phyloP scores from a whole-genome alignment of 78 protist genomes.

The Capsaspora owczarzaki region DNA sequence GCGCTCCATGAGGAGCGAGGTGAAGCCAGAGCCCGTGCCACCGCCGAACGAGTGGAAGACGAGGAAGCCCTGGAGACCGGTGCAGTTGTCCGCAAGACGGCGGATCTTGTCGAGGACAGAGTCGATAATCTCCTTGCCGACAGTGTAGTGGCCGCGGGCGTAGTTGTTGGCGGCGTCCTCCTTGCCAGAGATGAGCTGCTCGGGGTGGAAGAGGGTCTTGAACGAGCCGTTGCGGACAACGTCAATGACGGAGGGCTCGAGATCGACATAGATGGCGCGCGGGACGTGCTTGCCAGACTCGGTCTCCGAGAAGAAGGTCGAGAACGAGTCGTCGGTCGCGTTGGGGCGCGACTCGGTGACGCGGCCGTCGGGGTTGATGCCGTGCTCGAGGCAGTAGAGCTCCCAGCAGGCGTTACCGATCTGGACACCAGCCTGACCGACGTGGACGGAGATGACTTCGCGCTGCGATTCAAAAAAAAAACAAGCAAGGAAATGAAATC shows the following conservation, averaged over 20 bases:
- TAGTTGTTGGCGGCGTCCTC: constrained; percentile 99
- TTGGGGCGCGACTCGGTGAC: constrained; percentile 85
- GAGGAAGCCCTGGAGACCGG: constrained; percentile 97
- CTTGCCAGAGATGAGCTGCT: constrained; percentile 96
- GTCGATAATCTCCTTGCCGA: constrained; percentile 93
- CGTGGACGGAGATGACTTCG: constrained; percentile 82
- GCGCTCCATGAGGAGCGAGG: constrained; percentile 88
- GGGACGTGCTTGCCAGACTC: constrained; percentile 86
- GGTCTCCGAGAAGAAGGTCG: constrained; percentile 90
- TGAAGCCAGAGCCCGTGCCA: constrained; percentile 99
- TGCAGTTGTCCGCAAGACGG: constrained; percentile 95
- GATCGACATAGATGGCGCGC: constrained; percentile 83
- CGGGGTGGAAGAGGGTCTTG: constrained; percentile 95
- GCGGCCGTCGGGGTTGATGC: constrained; percentile 90
- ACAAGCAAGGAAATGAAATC: too few species aligned
- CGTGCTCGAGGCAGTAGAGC: constrained; percentile 94
- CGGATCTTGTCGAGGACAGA: constrained; percentile 90
- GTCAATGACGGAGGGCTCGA: constrained; percentile 95
- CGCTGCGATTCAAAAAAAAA: too few species aligned
- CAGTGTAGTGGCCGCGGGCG: constrained; percentile 99
- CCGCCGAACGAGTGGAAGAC: constrained; percentile 93
- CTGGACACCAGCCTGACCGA: constrained; percentile 92
- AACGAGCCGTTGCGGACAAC: constrained; percentile 91
- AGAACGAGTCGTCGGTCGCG: constrained; percentile 75
- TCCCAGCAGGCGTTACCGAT: constrained; percentile 97